Conservation (phyloP, 2,329 filamentous ascomycete species). For the Aspergillus proliferans region DNA sequence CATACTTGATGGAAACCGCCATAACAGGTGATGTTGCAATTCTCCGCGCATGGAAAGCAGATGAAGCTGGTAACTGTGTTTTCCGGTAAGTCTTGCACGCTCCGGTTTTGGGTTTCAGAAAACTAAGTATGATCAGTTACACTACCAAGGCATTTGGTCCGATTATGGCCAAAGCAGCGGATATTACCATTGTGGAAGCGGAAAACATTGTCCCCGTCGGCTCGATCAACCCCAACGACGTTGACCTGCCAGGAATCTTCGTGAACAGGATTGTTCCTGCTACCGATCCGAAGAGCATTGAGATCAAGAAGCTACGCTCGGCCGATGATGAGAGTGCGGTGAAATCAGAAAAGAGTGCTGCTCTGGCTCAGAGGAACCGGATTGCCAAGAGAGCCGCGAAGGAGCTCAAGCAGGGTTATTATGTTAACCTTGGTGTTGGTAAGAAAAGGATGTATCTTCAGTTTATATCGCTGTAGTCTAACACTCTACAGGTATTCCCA, state of each 20-base stretch:
- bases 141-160: conserved; percentile 69
- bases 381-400: conserved; percentile 73
- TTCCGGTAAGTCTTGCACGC: conserved; percentile 53
- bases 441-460: conserved; percentile 3
- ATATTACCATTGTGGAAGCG: conserved; percentile 73
- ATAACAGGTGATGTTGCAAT: conserved; percentile 72
- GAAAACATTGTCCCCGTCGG: conserved; percentile 75
- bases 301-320: conserved; percentile 57
- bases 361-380: conserved; percentile 41
- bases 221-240: conserved; percentile 64
- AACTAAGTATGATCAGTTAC: conserved; percentile 37
- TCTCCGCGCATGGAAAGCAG: conserved; percentile 68
- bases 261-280: conserved; percentile 74
- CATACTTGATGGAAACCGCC: conserved; percentile 71
- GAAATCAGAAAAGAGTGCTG: conserved; percentile 28
- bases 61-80: conserved; percentile 70
- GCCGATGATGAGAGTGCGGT: conserved; percentile 31
- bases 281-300: conserved; percentile 64
- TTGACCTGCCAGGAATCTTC: conserved; percentile 76
- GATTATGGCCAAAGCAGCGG: conserved; percentile 76
- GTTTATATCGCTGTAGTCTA: not conserved
- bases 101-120: conserved; percentile 25
- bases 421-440: conserved; percentile 32
- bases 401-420: conserved; percentile 61
- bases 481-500: conserved; percentile 61